Base-by-base conservation (phyloP, 2,329 filamentous ascomycete genomes). In the Aspergillus sp. region DNA sequence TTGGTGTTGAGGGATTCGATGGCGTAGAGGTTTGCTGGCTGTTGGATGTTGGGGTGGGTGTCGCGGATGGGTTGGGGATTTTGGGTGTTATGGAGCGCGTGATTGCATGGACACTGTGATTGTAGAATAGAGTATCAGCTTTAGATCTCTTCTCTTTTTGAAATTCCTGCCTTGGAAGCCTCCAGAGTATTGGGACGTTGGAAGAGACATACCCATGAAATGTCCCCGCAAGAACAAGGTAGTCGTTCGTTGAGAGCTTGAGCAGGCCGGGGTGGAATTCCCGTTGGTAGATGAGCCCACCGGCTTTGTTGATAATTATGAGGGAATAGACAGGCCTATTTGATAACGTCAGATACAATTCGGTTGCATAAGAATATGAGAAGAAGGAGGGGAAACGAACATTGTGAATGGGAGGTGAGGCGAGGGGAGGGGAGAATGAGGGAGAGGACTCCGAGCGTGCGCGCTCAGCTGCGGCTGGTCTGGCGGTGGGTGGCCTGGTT, bases 221-320 rank as follows among this genome's bases (percentile, higher is more conserved):
- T 54, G 95, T 99, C 57, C 95, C 95, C 6, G 95, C 95, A 27
- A 99, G 86, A 66, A 98, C 93, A 33, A 99, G 89, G 72, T 96
- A 96, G 81, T 99, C 95, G 74, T 99, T 99, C 66, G 91, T 93
- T 66, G 86, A 90, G 67, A 99, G 87, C 73, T 93, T 91, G 74
- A 90, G 90, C 59, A 99, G 84, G 60, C 86, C 89, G 44, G 93
- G 86, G 69, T 93, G 88, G 75, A 99, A 98, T 71, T 91, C 90
- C 68, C 92, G 91, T 78, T 98, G 93, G 82, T 96, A 99, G 77
- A 99, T 88, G 54, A 99, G 84, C 68, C 95, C 95, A 60, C 93
- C 95, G 64, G 95, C 93, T 83, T 99, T 99, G 83, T 97, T 98
- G 81, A 99, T 96, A 74, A 99, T 89, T 74, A 98, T 92, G 71